Conservation (phyloP, 805 yeast species). For the Cyberlindnera petersonii region DNA sequence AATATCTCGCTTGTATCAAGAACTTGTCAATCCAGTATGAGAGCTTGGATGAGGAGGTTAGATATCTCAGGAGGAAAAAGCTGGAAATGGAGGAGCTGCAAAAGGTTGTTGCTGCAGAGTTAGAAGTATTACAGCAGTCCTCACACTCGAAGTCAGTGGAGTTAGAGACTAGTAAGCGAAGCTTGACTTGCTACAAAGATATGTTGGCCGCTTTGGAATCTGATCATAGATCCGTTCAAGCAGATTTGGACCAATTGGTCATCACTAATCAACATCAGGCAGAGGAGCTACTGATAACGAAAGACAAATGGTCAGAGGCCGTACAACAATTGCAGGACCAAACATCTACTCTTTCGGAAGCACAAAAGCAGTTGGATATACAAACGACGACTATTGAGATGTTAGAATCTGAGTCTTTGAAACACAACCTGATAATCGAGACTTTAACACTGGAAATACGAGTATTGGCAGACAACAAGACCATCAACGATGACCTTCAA, state of each 20-base stretch:
- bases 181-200: slow-evolving; percentile 2
- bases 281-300: slow-evolving; percentile 1
- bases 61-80: not conserved
- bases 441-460: not conserved
- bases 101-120: not conserved
- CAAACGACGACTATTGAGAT: not conserved
- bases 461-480: not conserved
- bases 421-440: not conserved
- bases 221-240: slow-evolving; percentile 5
- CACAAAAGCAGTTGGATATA: not conserved
- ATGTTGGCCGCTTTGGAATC: slow-evolving; percentile 12
- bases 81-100: not conserved
- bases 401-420: not conserved
- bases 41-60: not conserved
- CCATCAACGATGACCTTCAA: not conserved
- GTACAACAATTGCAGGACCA: slow-evolving; percentile 8
- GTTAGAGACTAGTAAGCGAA: not conserved
- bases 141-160: not conserved
- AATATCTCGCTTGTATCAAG: not conserved
- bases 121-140: not conserved
- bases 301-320: slow-evolving; percentile 2
- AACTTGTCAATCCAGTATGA: not conserved
- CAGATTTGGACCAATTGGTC: slow-evolving; percentile 3
- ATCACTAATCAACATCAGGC: slow-evolving; percentile 4
- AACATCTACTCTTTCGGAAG: slow-evolving; percentile 1